Evolutionary conservation across 805 yeast species (phyloP), one percentile per base, ranked within the genome.

Genomic region (Ascoidea asiatica): DNA sequence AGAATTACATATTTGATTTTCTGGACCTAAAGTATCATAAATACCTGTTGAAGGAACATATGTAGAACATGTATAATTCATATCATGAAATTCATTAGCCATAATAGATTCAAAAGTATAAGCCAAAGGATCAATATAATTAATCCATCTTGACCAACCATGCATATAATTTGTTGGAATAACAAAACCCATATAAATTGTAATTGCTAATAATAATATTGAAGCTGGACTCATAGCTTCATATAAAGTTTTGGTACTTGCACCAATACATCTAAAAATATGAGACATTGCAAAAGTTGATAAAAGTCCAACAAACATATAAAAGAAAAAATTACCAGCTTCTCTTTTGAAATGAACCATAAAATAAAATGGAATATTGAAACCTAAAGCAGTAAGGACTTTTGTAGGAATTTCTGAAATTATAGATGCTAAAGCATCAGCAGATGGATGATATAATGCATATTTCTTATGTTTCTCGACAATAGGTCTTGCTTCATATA

Each of bases 81-180:
- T 55, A 38, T 65, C 75, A 46, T 60, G 61, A 57, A 76, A 77
- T 55, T 78, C 83, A 52, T 76, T 77, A 2, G 70, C 64, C 68
- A 78, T 66, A 54, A 76, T 57, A 1, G 81, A 63, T 57, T 77
- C 81, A 53, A 76, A 77, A 18, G 70, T 64, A 53, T 76, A 77
- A 6, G 72, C 75, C 43, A 77, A 57, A 1, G 83, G 83, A 51
- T 78, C 67, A 40, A 78, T 51, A 52, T 74, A 78, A 58, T 73
- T 72, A 48, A 78, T 74, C 83, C 82, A 78, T 51, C 77, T 65
- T 35, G 77, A 71, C 83, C 83, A 78, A 11, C 81, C 77, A 50
- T 68, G 65, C 75, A 77, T 75, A 42, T 67, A 56, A 5, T 70
- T 67, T 33, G 71, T 68, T 22, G 82, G 83, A 47, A 77, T 62